phyloP scores from a whole-genome alignment of 306 rosid species.

The Myrica gale region DNA sequence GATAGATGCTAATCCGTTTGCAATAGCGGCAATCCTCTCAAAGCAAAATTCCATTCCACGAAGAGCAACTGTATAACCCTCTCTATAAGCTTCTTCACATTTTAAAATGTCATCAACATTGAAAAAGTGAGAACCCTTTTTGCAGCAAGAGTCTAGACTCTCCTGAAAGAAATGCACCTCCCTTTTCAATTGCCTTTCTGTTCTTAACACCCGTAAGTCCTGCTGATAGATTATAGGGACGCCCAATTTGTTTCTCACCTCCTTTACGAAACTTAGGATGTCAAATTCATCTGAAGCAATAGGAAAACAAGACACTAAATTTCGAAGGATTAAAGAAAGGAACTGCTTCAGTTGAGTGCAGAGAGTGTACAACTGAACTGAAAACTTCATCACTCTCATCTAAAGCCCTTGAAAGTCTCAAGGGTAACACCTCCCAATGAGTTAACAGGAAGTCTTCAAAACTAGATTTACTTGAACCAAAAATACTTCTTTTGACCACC shows the following conservation, averaged over 20 bases:
- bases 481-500: slow-evolving; percentile 45
- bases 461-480: slow-evolving; percentile 46
- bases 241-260: slow-evolving; percentile 60
- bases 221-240: slow-evolving; percentile 69
- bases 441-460: slow-evolving; percentile 56
- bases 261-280: slow-evolving; percentile 57
- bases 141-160: slow-evolving; percentile 29
- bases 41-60: slow-evolving; percentile 83
- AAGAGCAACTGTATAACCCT: slow-evolving; percentile 74
- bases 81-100: slow-evolving; percentile 65
- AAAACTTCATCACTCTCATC: slow-evolving; percentile 40
- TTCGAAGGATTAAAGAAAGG: slow-evolving; percentile 56
- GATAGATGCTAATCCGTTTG: slow-evolving; percentile 61
- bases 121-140: slow-evolving; percentile 43
- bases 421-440: slow-evolving; percentile 68
- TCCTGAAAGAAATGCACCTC: slow-evolving; percentile 68
- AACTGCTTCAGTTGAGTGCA: slow-evolving; percentile 37
- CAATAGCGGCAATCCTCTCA: slow-evolving; percentile 60
- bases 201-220: slow-evolving; percentile 71
- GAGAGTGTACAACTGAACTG: slow-evolving; percentile 37
- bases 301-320: slow-evolving; percentile 69
- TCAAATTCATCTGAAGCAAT: slow-evolving; percentile 74
- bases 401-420: slow-evolving; percentile 30
- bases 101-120: slow-evolving; percentile 40
- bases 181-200: slow-evolving; percentile 43